Evolutionary conservation across 495 filamentous ascomycete species (phyloP), one percentile per base, ranked within the genome.

Genomic region (Aspergillus conjunctus): DNA sequence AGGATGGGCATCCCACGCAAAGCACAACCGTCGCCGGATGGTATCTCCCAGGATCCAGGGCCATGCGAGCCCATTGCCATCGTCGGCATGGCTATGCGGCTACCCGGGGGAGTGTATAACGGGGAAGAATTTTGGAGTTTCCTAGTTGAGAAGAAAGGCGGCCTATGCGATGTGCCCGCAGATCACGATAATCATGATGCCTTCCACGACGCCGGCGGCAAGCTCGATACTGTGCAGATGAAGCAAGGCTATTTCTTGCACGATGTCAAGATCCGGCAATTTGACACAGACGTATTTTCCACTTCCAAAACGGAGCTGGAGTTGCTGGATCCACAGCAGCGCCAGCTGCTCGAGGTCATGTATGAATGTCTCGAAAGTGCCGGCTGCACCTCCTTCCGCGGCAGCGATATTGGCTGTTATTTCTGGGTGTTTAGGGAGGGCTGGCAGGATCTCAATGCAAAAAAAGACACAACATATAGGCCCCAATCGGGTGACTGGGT

Each of bases 271-370:
- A 46, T 68, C 15, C 39, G 33, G 2, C 54, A 46, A 1, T 21
- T 63, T 0, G 69, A 71, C 31, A 67, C 54, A 1, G 62, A 65
- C 5, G 59, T 70, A 49, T 79, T 85, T 62, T 67, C 68, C 1
- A 76, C 82, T 58, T 66, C 72, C 0, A 60, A 66, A 18, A 58
- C 15, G 44, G 83, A 86, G 49, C 78, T 77, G 3, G 77, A 80
- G 62, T 63, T 65, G 0, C 77, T 84, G 69, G 85, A 88, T 55
- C 86, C 86, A 14, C 34, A 84, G 10, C 84, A 87, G 51, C 70
- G 85, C 0, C 68, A 80, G n/a, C 64, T 87, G 1, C 71, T 88
- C 0, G 85, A 89, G 62, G 77, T 81, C 0, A 67, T 76, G 0
- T 58, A 59, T 5, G 75, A 79, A 37, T 68, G 66, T 32, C 30